Evolutionary conservation across 257 asterid genomes (phyloP), one percentile per base, ranked within the genome.

Genomic region (Nyctanthes arbortristis): DNA sequence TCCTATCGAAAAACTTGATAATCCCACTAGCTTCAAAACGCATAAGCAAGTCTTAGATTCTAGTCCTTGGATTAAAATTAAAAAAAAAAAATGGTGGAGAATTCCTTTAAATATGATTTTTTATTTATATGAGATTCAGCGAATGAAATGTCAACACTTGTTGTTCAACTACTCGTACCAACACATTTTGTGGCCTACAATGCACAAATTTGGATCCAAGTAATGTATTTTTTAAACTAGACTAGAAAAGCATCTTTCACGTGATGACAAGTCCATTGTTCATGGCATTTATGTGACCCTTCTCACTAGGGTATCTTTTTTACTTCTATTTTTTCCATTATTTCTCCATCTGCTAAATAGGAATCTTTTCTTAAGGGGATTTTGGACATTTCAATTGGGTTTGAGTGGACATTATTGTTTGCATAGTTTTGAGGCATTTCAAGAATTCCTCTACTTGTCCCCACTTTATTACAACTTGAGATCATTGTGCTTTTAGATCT

Each of bases 181-280:
- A 52, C 59, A 24, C 28, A 4, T 7, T n/a, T 52, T 22, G 31
- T 52, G 59, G 59, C 31, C 20, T 55, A 22, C 39, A 66, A 54
- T 64, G 31, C 62, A 49, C 36, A 16, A 65, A 0, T 37, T 67
- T 65, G 54, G 71, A 74, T 70, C 73, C 79, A 56, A 27, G 30
- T 31, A 63, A 61, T 31, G 64, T 47, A 62, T 47, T 35, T 31
- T 75, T 72, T 75, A 68, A 31, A 43, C 47, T 73, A 36, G n/a
- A 52, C 33, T 71, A 75, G 63, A 63, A 73, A 63, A 64, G 77
- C 78, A 85, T 80, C 76, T 66, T 76, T 43, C 88, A 85, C 84
- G 80, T 78, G 88, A 78, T 76, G 74, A 63, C 77, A 74, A 59
- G 36, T 74, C 59, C 74, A 28, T 55, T 71, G 25, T 25, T 72